Base-by-base conservation (phyloP, 768 basidiomycete species). In the Cystofilobasidium bisporidii region DNA sequence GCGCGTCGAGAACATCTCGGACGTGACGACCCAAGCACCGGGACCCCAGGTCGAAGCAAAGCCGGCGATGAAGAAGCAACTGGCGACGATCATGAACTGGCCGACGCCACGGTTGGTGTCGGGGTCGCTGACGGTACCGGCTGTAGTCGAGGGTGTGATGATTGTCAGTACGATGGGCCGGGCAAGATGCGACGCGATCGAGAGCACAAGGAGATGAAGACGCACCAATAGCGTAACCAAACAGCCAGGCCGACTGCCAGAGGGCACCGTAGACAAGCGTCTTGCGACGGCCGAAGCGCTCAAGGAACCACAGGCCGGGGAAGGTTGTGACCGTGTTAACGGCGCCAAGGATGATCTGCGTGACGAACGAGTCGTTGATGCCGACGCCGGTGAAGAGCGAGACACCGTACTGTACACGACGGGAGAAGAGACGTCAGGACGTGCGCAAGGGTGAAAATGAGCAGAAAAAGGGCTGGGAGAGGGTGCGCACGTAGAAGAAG, bases 11-110 rank as follows among this genome's bases (percentile, higher is more conserved):
- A 87, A 88, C 1, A 85, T 86, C 76, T 88, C 87, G 43, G 86
- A 87, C 65, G 85, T 86, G 24, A 88, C 79, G 72, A 88, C 87
- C 87, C 87, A 88, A 45, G 87, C 76, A 57, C 86, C 85, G 76
- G 86, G 85, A 20, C 63, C 30, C 28, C 15, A 50, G n/a, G 26
- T 47, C 41, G 53, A 26, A 32, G 32, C 33, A 59, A n/a, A 18
- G 63, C 60, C 30, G 6, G 26, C 26, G 9, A 36, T 26, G 11
- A 24, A 22, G 11, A 17, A n/a, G 22, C 57, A 40, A 20, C 11
- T 12, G 26, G 55, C 41, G 11, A 68, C 67, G 30, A 68, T 68
- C 67, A 68, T 68, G 45, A 68, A 57, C 41, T 81, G 82, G 57
- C 86, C 86, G 61, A 86, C 83, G 15, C 70, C 73, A 47, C 79